A percentile compares a stretch with the other conserved stretches of the same genome.
These are phyloP conservation scores for Lupinus albus DNA, from an alignment of 306 rosid species.

Conservation along the genomic window DNA sequence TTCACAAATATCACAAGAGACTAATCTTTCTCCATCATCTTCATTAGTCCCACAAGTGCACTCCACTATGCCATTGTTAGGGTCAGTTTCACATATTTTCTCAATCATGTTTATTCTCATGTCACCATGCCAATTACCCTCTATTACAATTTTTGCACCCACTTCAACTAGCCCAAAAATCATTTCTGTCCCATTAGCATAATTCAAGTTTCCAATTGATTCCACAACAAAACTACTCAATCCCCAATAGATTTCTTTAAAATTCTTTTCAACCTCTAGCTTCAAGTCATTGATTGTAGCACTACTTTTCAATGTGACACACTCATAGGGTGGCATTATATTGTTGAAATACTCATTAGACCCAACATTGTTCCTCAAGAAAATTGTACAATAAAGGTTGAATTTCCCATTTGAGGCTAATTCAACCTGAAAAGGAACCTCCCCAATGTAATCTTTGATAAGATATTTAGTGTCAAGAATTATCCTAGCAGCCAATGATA, in stretches of 20 bases:
- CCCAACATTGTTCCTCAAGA: conserved; percentile 38
- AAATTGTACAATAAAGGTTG: conserved; percentile 56
- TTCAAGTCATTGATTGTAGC: conserved; percentile 69
- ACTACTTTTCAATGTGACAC: conserved; percentile 51
- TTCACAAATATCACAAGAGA: conserved; percentile 86
- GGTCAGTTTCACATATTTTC: conserved; percentile 51
- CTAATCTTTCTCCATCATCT: conserved; percentile 88
- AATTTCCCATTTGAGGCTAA: conserved; percentile 52
- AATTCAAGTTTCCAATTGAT: conserved; percentile 43
- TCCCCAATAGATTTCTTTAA: conserved; percentile 76
- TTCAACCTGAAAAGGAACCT: conserved; percentile 46
- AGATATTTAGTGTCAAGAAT: conserved; percentile 74
- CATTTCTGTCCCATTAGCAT: conserved; percentile 54
- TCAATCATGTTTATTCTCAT: conserved; percentile 23
- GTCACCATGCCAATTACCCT: conserved; percentile 44
- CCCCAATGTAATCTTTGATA: conserved; percentile 56
- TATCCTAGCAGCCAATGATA: conserved; percentile 67
- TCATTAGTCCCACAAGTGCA: conserved; percentile 81
- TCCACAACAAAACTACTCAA: conserved; percentile 66
- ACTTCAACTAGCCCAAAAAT: conserved; percentile 57
- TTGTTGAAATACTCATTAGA: conserved; percentile 2
- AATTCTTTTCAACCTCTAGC: conserved; percentile 66
- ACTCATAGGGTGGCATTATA: conserved; percentile 65
- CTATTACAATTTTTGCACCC: conserved; percentile 63
- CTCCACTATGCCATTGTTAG: conserved; percentile 47